These are phyloP conservation scores for Styphnolobium japonicum DNA, from an alignment of 306 rosid species.

Conservation along the genomic window DNA sequence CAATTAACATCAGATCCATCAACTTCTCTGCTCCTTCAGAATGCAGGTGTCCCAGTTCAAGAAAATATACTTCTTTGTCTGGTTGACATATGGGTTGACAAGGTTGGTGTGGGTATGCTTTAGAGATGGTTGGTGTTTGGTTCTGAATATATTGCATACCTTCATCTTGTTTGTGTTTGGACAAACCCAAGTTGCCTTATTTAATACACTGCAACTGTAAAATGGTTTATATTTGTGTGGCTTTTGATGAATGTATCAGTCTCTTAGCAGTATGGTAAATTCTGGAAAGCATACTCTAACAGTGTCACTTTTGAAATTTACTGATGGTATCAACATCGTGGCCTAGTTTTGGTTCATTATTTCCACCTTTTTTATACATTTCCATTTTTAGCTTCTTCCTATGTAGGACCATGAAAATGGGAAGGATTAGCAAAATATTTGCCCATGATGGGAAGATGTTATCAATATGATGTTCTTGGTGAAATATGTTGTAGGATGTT, in stretches of 20 bases:
- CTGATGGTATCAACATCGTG: not conserved
- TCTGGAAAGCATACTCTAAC: not conserved
- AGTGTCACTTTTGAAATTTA: not conserved
- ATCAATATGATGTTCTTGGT: not conserved
- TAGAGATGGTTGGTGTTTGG: conserved; percentile 8
- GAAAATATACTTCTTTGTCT: conserved; percentile 87
- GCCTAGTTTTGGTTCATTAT: not conserved
- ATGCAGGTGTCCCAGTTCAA: conserved; percentile 59
- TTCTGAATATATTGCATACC: conserved; percentile 6
- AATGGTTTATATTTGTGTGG: not conserved
- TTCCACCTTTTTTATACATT: not conserved
- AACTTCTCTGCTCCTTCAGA: conserved; percentile 61
- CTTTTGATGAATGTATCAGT: not conserved
- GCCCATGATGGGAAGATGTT: not conserved
- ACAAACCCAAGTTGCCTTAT: too few relatives aligned
- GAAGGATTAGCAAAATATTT: not conserved
- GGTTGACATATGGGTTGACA: conserved; percentile 93
- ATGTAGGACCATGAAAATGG: not conserved
- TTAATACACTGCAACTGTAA: not conserved
- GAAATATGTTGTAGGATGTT: conserved; percentile 15
- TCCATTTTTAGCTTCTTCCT: not conserved
- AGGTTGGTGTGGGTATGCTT: conserved; percentile 59
- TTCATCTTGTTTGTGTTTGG: not conserved
- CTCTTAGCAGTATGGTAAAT: not conserved
- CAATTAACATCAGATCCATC: conserved; percentile 86